Conservation (phyloP, 2,329 filamentous ascomycete species). For the Tricladium varicosporioides region DNA sequence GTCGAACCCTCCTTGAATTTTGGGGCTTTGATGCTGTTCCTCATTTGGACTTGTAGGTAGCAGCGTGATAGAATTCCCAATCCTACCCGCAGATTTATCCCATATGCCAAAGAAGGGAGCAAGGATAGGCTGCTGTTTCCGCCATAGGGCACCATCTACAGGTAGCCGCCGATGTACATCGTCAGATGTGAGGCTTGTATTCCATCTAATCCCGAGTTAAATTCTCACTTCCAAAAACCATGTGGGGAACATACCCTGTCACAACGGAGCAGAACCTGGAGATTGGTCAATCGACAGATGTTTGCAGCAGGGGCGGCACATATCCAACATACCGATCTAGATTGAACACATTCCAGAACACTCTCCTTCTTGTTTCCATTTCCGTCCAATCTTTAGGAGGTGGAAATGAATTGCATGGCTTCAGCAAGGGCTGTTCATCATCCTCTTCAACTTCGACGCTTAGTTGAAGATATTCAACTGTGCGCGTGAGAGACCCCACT, state of each 20-base stretch:
- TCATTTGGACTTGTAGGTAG: no score
- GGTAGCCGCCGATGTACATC: conserved; percentile 34
- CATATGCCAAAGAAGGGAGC: no score
- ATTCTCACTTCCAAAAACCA: not conserved
- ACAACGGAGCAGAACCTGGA: conserved; percentile 25
- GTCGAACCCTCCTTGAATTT: no score
- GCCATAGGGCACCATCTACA: conserved; percentile 31
- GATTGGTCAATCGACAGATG: not conserved
- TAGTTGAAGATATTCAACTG: conserved; percentile 30
- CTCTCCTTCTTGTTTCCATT: conserved; percentile 30
- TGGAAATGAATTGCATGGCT: conserved; percentile 1
- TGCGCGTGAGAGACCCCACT: conserved; percentile 33
- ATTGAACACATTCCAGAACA: conserved; percentile 38
- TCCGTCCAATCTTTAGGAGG: conserved; percentile 26
- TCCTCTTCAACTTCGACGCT: conserved; percentile 17
- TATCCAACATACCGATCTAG: conserved; percentile 25
- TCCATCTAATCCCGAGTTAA: conserved; percentile 21
- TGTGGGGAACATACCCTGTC: conserved; percentile 16
- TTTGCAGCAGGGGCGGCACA: not conserved
- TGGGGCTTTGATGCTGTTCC: no score
- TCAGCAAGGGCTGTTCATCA: conserved; percentile 14
- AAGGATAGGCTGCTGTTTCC: not conserved
- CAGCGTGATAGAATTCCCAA: no score
- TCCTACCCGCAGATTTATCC: no score
- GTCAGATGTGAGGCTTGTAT: conserved; percentile 31